Evolutionary conservation across 163 green algal genomes (phyloP).

Genomic region (Chlamydomonas reinhardtii): DNA sequence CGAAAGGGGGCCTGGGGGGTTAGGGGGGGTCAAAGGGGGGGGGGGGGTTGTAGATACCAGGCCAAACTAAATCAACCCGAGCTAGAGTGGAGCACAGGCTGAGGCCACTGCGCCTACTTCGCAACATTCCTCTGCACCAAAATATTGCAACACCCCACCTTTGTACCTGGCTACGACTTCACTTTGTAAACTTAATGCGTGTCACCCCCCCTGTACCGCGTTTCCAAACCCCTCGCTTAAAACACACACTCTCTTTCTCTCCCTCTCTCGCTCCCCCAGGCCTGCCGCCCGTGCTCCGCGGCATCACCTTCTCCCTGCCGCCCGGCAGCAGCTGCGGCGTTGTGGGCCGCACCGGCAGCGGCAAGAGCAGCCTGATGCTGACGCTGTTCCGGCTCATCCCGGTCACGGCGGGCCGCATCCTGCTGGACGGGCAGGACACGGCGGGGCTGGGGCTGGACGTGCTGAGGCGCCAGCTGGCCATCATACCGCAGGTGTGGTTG

Average conservation of each 20-base stretch:
- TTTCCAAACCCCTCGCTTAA: too few relatives aligned
- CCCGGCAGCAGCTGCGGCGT: constrained; percentile 71
- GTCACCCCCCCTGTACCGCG: too few relatives aligned
- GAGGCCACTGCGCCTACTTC: too few relatives aligned
- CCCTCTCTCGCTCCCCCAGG: constrained; percentile 27
- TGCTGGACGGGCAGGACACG: constrained; percentile 74
- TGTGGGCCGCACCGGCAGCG: constrained; percentile 78
- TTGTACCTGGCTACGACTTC: too few relatives aligned
- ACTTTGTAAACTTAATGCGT: too few relatives aligned
- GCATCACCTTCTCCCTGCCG: constrained; percentile 69
- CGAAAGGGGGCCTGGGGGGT: too few relatives aligned
- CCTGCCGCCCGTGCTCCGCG: constrained; percentile 71
- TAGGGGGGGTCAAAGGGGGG: too few relatives aligned
- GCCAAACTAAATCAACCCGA: too few relatives aligned
- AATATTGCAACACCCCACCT: too few relatives aligned
- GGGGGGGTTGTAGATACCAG: too few relatives aligned
- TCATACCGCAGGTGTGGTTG: constrained; percentile 74
- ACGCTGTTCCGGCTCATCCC: constrained; percentile 78
- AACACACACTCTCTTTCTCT: neutral
- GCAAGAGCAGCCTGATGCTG: constrained; percentile 82
- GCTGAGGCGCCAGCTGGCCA: constrained; percentile 71
- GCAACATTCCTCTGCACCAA: too few relatives aligned
- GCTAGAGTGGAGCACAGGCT: too few relatives aligned
- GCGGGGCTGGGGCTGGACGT: constrained; percentile 61
- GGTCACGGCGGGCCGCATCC: constrained; percentile 60